Percentiles rank a stretch among this genome's conserved stretches.
phyloP scores from a whole-genome alignment of 169 alveolate genomes.

The Plasmodium inui region DNA sequence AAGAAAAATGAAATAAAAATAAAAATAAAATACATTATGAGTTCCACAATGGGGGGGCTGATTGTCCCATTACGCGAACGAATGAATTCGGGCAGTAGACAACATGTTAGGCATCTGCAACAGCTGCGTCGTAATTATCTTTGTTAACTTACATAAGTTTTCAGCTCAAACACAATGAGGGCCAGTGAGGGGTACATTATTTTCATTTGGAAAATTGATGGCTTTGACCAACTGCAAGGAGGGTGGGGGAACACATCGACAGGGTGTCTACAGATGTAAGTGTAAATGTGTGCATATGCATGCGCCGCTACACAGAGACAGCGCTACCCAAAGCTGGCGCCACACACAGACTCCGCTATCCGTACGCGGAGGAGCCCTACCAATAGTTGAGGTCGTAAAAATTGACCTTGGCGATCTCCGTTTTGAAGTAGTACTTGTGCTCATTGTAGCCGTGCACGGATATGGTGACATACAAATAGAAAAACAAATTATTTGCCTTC shows the following conservation, averaged over 20 bases:
- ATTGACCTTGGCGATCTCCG: constrained; percentile 75
- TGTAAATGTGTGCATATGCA: not conserved
- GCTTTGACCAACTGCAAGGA: constrained; percentile 66
- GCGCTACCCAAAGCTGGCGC: too few species aligned
- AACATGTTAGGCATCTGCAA: not conserved
- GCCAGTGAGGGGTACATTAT: constrained; percentile 67
- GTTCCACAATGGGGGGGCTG: not conserved
- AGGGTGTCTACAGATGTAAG: not conserved
- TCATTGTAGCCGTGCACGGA: constrained; percentile 75
- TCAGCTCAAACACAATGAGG: constrained; percentile 74
- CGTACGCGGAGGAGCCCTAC: constrained; percentile 2
- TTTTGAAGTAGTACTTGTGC: constrained; percentile 68
- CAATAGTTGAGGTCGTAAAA: constrained; percentile 73
- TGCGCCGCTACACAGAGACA: not conserved
- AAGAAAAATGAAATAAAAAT: not conserved
- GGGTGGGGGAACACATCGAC: not conserved
- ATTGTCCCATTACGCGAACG: not conserved
- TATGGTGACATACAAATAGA: constrained; percentile 64
- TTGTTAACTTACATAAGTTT: constrained; percentile 64
- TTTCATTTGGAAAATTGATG: constrained; percentile 71
- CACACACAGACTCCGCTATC: too few species aligned
- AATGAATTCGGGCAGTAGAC: not conserved
- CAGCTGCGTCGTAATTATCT: not conserved
- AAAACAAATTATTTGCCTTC: constrained; percentile 73
- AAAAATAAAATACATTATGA: not conserved